These are phyloP conservation scores for Bipolaris sorokiniana DNA, from an alignment of 2,329 filamentous ascomycete species.

Conservation along the genomic window DNA sequence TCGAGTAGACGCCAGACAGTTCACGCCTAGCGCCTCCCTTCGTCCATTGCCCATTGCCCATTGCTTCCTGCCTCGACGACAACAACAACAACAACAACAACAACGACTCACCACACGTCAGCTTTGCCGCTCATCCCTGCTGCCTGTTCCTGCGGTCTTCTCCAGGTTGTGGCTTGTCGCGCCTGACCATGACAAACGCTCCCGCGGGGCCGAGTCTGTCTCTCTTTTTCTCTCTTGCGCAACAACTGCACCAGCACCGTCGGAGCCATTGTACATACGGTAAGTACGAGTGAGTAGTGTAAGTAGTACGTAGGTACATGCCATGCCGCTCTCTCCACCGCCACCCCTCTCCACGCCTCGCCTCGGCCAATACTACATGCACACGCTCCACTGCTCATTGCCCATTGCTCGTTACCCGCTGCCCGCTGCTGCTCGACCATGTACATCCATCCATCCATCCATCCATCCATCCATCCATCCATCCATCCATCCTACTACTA, in stretches of 20 bases:
- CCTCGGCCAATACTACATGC: too few relatives aligned
- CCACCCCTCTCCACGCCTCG: too few relatives aligned
- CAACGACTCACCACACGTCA: constrained; percentile 12
- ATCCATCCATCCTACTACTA: too few relatives aligned
- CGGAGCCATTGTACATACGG: constrained; percentile 21
- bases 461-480: too few relatives aligned
- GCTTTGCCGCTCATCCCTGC: constrained; percentile 17
- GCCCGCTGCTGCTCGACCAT: too few relatives aligned
- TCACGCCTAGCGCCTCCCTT: constrained; percentile 9
- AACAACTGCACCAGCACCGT: constrained; percentile 12
- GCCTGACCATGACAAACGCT: constrained; percentile 32
- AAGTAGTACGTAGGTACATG: not conserved
- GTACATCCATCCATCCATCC: too few relatives aligned
- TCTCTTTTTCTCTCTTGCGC: not conserved
- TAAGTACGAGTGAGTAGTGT: too few relatives aligned
- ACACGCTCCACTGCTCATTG: too few relatives aligned
- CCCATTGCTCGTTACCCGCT: too few relatives aligned
- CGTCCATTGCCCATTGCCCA: too few relatives aligned
- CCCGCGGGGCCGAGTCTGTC: constrained; percentile 7
- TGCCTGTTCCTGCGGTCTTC: constrained; percentile 18
- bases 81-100: not conserved
- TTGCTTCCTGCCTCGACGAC: too few relatives aligned
- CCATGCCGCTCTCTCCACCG: constrained; percentile 2
- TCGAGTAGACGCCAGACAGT: not conserved
- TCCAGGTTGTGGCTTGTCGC: constrained; percentile 34